A percentile compares a stretch with the other conserved stretches of the same genome.
phyloP scores from a whole-genome alignment of 1,284 basidiomycete genomes.

The Mycena sp. region DNA sequence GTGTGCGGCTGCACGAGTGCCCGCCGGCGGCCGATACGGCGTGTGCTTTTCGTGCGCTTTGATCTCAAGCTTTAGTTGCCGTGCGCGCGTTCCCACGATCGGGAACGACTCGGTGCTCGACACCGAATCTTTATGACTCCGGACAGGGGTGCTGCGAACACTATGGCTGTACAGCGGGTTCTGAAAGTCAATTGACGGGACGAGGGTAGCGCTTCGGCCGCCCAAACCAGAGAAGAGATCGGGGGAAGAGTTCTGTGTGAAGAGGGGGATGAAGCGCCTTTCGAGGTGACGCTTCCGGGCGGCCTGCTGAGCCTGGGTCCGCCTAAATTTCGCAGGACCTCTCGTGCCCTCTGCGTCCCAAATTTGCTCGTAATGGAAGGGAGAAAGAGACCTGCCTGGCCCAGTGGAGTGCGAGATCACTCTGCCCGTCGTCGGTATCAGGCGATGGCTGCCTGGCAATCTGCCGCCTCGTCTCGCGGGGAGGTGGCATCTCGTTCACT shows the following conservation, averaged over 20 bases:
- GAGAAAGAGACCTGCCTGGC: constrained; percentile 2
- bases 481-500: constrained; percentile 19
- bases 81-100: constrained; percentile 47
- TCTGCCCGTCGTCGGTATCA: constrained; percentile 46
- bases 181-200: constrained; percentile 1
- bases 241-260: constrained; percentile 13
- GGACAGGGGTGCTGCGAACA: background rate
- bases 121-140: constrained; percentile 31
- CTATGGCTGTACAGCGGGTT: constrained; percentile 11
- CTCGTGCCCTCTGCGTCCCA: background rate
- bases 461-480: background rate
- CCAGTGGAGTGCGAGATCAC: constrained; percentile 18
- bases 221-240: constrained; percentile 1
- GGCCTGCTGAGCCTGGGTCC: constrained; percentile 10
- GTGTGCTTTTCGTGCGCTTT: constrained; percentile 44
- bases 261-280: constrained; percentile 6
- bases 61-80: constrained; percentile 42
- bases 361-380: background rate
- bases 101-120: constrained; percentile 50
- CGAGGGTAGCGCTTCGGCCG: background rate
- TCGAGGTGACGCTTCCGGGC: constrained; percentile 18
- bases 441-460: constrained; percentile 15
- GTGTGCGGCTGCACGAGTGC: constrained; percentile 51
- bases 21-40: constrained; percentile 48
- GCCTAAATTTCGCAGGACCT: constrained; percentile 2